Base-by-base conservation (phyloP, 2,329 filamentous ascomycete species). In the Colletotrichum tanaceti region DNA sequence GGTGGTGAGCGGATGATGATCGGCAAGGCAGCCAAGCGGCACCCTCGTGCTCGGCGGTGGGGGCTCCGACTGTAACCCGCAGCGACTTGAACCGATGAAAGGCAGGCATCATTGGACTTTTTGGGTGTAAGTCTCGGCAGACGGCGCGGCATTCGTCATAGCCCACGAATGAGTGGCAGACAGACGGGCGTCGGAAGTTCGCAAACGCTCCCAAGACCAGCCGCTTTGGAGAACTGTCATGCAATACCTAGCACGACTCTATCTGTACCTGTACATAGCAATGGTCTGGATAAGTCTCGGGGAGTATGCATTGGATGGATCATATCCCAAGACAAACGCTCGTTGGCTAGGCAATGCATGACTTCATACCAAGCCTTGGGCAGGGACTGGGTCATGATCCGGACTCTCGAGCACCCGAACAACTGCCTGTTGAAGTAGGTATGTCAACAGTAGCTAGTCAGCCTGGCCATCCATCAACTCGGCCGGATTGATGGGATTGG, bases 331-430 rank as follows among this genome's bases (percentile, higher is more conserved):
- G 41, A 24, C 18, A 28, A 3, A 38, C 13, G 9, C 7, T 11
- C 18, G 20, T 10, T 24, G 32, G 14, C 47, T 41, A 46, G 49
- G 44, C 44, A 35, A 22, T 10, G 24, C 55, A 69, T 69, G 66
- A 69, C 66, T 69, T 69, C 66, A 69, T 69, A 66, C 66, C 66
- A 69, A 69, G 66, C 38, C 62, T 38, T 59, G 35, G 14, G 3
- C 38, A 24, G 10, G 22, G 2, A 28, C 43, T 47, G 43, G 49
- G 49, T 28, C 24, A 14, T 68, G 35, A 47, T 68, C 44, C 49
- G 16, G 47, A 14, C 38, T 41, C 39, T 52, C 35, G n/a, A 47
- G 9, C 35, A 43, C 24, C 32, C 4, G 14, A 50, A 1, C 24
- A 50, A 32, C 7, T 50, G 16, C 24, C 28, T 22, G n/a, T 47